Evolutionary conservation across 768 basidiomycete genomes (phyloP).

Genomic region (Pilatotrama ljubarskyi): DNA sequence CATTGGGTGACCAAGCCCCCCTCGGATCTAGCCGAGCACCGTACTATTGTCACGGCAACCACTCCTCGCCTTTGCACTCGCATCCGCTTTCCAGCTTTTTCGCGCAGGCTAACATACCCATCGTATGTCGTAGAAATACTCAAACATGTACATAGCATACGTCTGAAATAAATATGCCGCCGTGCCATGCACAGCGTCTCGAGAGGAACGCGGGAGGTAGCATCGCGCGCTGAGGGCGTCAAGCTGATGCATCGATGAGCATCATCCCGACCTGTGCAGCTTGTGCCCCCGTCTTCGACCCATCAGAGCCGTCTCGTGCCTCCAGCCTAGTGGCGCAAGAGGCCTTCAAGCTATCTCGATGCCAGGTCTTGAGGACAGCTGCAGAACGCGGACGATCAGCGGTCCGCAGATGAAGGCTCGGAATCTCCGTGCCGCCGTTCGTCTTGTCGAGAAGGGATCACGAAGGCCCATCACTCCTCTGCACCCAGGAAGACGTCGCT

Average conservation of each 20-base stretch:
- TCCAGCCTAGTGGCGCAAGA: background rate
- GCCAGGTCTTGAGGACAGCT: background rate
- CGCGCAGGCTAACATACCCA: background rate
- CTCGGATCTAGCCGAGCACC: constrained; percentile 22
- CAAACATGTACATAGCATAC: background rate
- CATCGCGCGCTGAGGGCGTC: background rate
- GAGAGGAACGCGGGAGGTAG: background rate
- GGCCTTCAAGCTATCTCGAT: background rate
- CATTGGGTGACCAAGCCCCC: constrained; percentile 5
- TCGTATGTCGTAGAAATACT: background rate
- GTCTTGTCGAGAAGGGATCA: background rate
- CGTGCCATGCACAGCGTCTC: background rate
- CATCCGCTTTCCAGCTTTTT: background rate
- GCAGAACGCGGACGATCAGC: background rate
- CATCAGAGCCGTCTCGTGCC: constrained; percentile 1
- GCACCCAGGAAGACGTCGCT: background rate
- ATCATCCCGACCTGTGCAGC: constrained; percentile 4
- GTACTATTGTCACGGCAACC: constrained; percentile 24
- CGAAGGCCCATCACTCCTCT: too few species aligned
- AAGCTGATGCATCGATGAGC: constrained; percentile 1
- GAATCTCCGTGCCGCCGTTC: background rate
- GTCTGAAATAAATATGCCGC: background rate
- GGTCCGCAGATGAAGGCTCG: background rate
- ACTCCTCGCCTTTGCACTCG: background rate
- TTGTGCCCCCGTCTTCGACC: background rate